Base-by-base conservation (phyloP, 2,329 filamentous ascomycete species). In the Chaetothyriales sp. region DNA sequence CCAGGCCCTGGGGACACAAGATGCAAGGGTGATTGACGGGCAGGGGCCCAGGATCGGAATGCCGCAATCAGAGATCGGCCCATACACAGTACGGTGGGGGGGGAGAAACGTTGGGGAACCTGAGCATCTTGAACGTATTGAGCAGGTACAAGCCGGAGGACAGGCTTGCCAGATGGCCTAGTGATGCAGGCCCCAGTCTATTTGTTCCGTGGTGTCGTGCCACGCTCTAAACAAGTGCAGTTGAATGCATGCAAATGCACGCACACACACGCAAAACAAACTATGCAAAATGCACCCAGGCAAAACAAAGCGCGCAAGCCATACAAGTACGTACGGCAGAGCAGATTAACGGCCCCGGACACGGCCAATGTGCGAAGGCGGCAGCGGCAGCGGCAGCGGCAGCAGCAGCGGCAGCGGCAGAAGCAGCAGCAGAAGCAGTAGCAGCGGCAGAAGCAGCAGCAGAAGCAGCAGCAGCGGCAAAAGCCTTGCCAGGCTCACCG, bases 1-100 rank as follows among this genome's bases (percentile, higher is more conserved):
- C 44, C 10, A 20, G n/a, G 19, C 25, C 20, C 15, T 44, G 46
- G 50, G 44, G 49, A 52, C 33, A 51, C 43, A 18, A 37, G 46
- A 43, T 54, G 5, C 58, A 40, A 40, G 33, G 4, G 33, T 40
- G 33, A 40, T 40, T 40, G 33, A 13, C 33, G 15, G 33, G 33
- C 33, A 40, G 33, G 33, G 10, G 15, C 8, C 33, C 33, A 15
- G 33, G 33, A 40, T 40, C 10, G 10, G 33, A 40, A 40, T 40
- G 5, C 33, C 33, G 15, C 10, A 40, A 40, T 15, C 33, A 40
- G 33, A 40, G 33, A 40, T 40, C 33, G 33, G 33, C 33, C 33
- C 33, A 5, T 15, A 5, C n/a, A n/a, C n/a, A n/a, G n/a, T n/a
- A n/a, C n/a, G n/a, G n/a, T n/a, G n/a, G n/a, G n/a, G n/a, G n/a